Evolutionary conservation across 1,139 yeast genomes (phyloP).

Genomic region (Candida pseudoviswanathii): DNA sequence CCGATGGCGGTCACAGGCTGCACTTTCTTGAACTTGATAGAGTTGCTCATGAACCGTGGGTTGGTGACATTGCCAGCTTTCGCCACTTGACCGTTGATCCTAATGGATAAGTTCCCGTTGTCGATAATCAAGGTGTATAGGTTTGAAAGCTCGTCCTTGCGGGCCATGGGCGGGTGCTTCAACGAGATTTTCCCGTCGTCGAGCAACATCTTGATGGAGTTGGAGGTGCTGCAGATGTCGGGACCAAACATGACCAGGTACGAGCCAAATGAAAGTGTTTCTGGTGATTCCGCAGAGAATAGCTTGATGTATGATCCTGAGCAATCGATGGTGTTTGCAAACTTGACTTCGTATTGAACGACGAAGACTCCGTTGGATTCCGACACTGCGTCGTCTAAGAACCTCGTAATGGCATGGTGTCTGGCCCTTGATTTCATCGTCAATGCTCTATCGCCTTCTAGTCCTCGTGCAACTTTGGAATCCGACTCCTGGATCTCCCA

Average conservation of each 20-base stretch:
- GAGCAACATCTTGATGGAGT: slow-evolving; percentile 77
- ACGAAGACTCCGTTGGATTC: slow-evolving; percentile 67
- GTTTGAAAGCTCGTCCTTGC: slow-evolving; percentile 56
- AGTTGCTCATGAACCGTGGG: slow-evolving; percentile 69
- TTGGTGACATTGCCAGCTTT: slow-evolving; percentile 64
- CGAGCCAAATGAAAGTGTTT: slow-evolving; percentile 30
- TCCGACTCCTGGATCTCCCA: slow-evolving; percentile 66
- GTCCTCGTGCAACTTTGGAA: slow-evolving; percentile 51
- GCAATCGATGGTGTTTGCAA: slow-evolving; percentile 64
- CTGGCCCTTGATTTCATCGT: slow-evolving; percentile 76
- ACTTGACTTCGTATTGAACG: slow-evolving; percentile 84
- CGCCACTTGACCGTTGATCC: slow-evolving; percentile 77
- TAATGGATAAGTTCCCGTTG: slow-evolving; percentile 66
- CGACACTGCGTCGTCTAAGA: slow-evolving; percentile 56
- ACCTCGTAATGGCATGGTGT: slow-evolving; percentile 74
- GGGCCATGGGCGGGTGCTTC: slow-evolving; percentile 65
- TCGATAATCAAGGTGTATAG: slow-evolving; percentile 77
- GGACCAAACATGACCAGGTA: slow-evolving; percentile 95
- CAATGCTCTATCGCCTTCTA: slow-evolving; percentile 66
- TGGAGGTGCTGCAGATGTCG: slow-evolving; percentile 80
- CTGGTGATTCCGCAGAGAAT: slow-evolving; percentile 37
- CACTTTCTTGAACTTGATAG: slow-evolving; percentile 74
- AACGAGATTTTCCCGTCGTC: slow-evolving; percentile 70
- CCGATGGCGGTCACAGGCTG: slow-evolving; percentile 78
- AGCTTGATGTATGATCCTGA: slow-evolving; percentile 90